These are phyloP conservation scores for Elsinoe arachidis DNA, from an alignment of 2,329 filamentous ascomycete genomes.

Conservation along the genomic window DNA sequence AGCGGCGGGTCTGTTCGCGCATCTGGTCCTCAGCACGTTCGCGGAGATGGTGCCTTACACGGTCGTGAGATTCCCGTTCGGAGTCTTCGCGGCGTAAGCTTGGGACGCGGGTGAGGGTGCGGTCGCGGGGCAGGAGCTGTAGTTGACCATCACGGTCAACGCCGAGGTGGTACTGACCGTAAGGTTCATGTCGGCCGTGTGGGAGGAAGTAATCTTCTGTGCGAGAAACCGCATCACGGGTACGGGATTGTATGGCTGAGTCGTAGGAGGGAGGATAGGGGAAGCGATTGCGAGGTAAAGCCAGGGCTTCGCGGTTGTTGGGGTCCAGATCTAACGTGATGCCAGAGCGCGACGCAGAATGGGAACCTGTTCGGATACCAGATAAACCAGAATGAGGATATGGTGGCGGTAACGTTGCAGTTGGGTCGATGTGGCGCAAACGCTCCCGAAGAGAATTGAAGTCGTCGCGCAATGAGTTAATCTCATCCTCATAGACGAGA, in stretches of 20 bases:
- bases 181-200: neutral
- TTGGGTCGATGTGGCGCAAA: neutral
- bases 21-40: neutral
- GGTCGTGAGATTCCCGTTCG: neutral
- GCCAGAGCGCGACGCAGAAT: neutral
- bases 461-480: neutral
- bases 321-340: neutral
- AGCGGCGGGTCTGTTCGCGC: neutral
- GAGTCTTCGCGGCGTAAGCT: constrained; percentile 1
- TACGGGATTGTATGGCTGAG: neutral
- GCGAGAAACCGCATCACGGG: constrained; percentile 2
- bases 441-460: constrained; percentile 4
- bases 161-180: constrained; percentile 4
- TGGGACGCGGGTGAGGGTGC: constrained; percentile 1
- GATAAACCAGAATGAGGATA: neutral
- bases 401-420: neutral
- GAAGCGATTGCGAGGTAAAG: neutral
- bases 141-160: constrained; percentile 6
- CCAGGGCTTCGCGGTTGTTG: neutral
- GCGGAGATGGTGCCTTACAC: neutral
- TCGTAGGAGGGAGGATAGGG: neutral
- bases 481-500: constrained; percentile 1
- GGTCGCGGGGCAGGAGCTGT: constrained; percentile 6
- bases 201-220: neutral
- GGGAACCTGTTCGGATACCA: too few species aligned